A percentile compares a stretch with the other conserved stretches of the same genome.
Evolutionary conservation across 305 asterid genomes (phyloP).

Genomic region (Fraxinus velutina): DNA sequence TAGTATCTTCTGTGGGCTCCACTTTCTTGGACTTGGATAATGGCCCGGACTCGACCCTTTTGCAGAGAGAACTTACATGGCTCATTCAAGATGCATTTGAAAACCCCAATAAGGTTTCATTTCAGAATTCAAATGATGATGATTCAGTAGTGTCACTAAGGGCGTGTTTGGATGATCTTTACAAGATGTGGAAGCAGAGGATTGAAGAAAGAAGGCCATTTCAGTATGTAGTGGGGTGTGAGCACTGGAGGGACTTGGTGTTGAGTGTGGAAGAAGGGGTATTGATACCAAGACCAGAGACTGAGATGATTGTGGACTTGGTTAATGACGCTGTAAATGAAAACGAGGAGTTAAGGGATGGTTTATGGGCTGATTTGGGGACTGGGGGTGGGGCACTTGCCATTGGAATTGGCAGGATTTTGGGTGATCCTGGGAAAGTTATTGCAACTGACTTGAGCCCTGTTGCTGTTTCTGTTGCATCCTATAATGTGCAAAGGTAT

Average conservation of each 20-base stretch:
- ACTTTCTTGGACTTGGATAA: constrained; percentile 57
- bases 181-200: constrained; percentile 67
- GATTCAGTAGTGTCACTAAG: constrained; percentile 34
- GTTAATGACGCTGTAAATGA: constrained; percentile 46
- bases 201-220: constrained; percentile 63
- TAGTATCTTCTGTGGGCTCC: constrained; percentile 55
- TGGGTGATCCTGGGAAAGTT: constrained; percentile 53
- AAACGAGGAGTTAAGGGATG: constrained; percentile 40
- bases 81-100: constrained; percentile 59
- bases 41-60: constrained; percentile 66
- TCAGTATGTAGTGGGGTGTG: constrained; percentile 87
- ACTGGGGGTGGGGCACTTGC: constrained; percentile 98
- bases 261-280: constrained; percentile 83
- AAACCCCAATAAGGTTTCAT: constrained; percentile 31
- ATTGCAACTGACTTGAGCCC: constrained; percentile 68
- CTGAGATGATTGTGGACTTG: constrained; percentile 72
- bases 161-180: constrained; percentile 60
- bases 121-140: constrained; percentile 11
- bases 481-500: constrained; percentile 71
- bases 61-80: constrained; percentile 78
- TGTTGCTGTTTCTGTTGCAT: constrained; percentile 57
- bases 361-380: constrained; percentile 86
- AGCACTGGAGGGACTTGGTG: constrained; percentile 88
- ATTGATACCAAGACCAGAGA: constrained; percentile 90
- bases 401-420: constrained; percentile 56